Conservation (phyloP, 2,329 filamentous ascomycete species). For the Pseudogymnoascus sp. region DNA sequence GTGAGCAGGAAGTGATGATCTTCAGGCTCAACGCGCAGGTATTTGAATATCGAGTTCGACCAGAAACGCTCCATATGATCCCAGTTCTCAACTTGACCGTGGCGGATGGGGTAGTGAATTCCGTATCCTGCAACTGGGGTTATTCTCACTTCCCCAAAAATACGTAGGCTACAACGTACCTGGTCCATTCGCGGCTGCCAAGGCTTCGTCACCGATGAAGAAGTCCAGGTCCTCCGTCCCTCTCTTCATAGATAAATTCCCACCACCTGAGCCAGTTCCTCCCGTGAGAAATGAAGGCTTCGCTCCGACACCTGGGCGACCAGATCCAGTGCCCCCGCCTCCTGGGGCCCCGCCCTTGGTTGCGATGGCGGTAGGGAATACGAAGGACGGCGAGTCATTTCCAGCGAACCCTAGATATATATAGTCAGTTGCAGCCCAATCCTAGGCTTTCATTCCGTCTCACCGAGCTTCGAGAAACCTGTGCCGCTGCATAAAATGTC, state of each 20-base stretch:
- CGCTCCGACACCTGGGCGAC: constrained; percentile 81
- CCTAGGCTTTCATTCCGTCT: constrained; percentile 26
- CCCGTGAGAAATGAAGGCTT: constrained; percentile 94
- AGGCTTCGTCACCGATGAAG: constrained; percentile 96
- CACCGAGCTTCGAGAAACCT: constrained; percentile 98
- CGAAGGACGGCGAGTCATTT: constrained; percentile 98
- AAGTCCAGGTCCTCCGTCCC: constrained; percentile 97
- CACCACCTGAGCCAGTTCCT: constrained; percentile 64
- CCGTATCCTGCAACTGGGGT: constrained; percentile 61
- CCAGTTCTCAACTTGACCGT: constrained; percentile 99
- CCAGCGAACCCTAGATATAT: constrained; percentile 74
- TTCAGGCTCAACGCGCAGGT: constrained; percentile 93
- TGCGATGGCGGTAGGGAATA: constrained; percentile 97
- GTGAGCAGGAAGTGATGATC: constrained; percentile 98
- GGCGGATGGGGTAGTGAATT: constrained; percentile 92
- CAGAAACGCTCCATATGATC: constrained; percentile 99
- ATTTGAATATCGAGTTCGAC: constrained; percentile 99
- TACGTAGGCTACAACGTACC: constrained; percentile 41
- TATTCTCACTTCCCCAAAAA: not conserved
- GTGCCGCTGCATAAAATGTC: constrained; percentile 64
- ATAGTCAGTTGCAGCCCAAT: not conserved
- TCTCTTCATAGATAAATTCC: constrained; percentile 81
- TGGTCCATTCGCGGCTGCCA: constrained; percentile 73
- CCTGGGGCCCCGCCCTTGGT: constrained; percentile 73
- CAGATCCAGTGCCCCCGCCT: constrained; percentile 68